A percentile compares a stretch with the other conserved stretches of the same genome.
phyloP scores from a whole-genome alignment of 306 rosid species.

The Corylus americana region DNA sequence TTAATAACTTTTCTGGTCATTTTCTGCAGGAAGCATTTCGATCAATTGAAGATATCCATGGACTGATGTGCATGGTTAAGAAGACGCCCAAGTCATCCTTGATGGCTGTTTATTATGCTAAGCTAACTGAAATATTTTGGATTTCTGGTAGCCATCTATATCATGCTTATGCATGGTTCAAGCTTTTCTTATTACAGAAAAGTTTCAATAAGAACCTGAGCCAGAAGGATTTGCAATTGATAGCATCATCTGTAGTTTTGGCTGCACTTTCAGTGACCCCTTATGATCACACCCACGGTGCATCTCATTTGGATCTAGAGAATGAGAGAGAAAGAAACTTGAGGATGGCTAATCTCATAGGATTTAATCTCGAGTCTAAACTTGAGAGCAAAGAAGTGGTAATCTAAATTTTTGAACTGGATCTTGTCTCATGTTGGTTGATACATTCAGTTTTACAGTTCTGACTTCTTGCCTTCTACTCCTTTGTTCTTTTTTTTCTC shows the following conservation, averaged over 20 bases:
- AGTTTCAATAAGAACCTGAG: constrained; percentile 89
- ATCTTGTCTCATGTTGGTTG: not conserved
- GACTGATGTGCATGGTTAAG: constrained; percentile 97
- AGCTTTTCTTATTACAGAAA: constrained; percentile 83
- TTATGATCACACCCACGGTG: constrained; percentile 63
- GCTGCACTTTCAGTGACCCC: constrained; percentile 94
- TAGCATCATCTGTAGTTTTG: constrained; percentile 96
- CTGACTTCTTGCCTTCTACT: constrained; percentile 2
- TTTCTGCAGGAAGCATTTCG: constrained; percentile 93
- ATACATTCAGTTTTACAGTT: not conserved
- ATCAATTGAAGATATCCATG: constrained; percentile 92
- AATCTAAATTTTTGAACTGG: constrained; percentile 25
- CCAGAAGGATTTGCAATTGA: constrained; percentile 94
- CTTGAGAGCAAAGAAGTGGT: constrained; percentile 92
- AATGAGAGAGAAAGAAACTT: constrained; percentile 86
- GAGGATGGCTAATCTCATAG: constrained; percentile 90
- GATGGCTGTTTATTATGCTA: constrained; percentile 93
- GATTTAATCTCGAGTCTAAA: constrained; percentile 84
- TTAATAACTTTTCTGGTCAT: not conserved
- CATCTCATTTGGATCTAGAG: constrained; percentile 84
- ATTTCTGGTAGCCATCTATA: constrained; percentile 81
- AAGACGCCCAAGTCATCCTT: constrained; percentile 92
- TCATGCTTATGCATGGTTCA: constrained; percentile 97
- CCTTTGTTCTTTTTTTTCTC: constrained; percentile 1
- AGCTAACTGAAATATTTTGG: constrained; percentile 92